Base-by-base conservation (phyloP, 208 protist genomes). In the Leishmania gerbilli region DNA sequence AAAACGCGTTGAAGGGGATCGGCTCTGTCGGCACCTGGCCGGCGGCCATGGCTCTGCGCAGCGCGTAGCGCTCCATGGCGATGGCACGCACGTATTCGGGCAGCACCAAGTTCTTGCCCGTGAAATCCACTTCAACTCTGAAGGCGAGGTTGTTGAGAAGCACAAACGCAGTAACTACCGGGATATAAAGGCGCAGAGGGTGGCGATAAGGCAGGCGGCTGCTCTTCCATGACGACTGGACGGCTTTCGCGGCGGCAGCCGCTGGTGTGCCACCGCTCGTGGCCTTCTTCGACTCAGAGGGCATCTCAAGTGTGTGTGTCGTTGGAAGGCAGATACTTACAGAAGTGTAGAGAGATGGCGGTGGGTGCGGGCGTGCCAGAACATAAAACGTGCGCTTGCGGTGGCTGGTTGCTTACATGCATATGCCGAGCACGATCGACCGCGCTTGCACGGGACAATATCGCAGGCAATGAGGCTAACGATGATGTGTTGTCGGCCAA, bases 141-240 rank as follows among this genome's bases (percentile, higher is more conserved):
- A 87, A 85, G 8, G 87, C 90, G 21, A 96, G 76, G 71, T 92
- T 93, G 78, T 90, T 96, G 45, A 96, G 60, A n/a, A 94, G 77
- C 31, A 91, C 3, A 76, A 96, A 91, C n/a, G 77, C 5, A 19
- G 87, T 24, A 3, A 86, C 79, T 27, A 79, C 82, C 0, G 89
- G 90, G 31, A 88, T 37, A 78, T 90, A 93, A 3, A 84, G 37
- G 24, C 68, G 3, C 81, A 75, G 84, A 58, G 92, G 92, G 1
- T 34, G 67, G 31, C 74, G 78, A 76, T 95, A 95, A 7, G 74
- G 37, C 1, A 94, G 77, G 34, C 74, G 78, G 24, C 27, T 4
- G 51, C 17, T 19, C 34, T 53, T 42, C 31, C 31, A 56, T 24
- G 49, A 6, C 17, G 31, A 47, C 76, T 71, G 40, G 13, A 78